phyloP scores from a whole-genome alignment of 345 rosid genomes.

The Anastatica hierochuntica region DNA sequence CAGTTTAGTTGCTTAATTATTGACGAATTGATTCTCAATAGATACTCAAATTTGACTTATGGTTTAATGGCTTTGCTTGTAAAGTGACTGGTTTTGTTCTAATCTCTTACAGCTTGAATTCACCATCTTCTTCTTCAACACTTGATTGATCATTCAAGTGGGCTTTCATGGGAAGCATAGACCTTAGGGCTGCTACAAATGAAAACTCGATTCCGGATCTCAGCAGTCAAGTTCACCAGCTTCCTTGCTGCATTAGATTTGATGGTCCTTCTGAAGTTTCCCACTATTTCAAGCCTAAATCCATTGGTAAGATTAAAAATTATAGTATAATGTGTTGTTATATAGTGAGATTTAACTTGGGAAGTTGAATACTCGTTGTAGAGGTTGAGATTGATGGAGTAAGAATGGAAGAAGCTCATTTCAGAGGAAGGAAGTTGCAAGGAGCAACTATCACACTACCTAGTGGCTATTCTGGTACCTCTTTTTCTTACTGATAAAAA shows the following conservation, averaged over 20 bases:
- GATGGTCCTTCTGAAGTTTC: slow-evolving; percentile 64
- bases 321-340: neutral
- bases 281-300: slow-evolving; percentile 69
- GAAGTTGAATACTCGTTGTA: slow-evolving; percentile 2
- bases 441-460: slow-evolving; percentile 65
- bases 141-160: neutral
- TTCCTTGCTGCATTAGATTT: slow-evolving; percentile 80
- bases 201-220: slow-evolving; percentile 28
- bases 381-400: slow-evolving; percentile 59
- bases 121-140: too few species aligned
- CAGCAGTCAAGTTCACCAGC: slow-evolving; percentile 49
- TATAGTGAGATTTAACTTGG: neutral
- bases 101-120: too few species aligned
- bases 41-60: too few species aligned
- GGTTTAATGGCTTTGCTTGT: too few species aligned
- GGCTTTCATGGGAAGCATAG: slow-evolving; percentile 32
- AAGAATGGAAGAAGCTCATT: slow-evolving; percentile 57
- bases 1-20: neutral
- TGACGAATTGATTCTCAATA: too few species aligned
- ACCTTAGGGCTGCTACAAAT: slow-evolving; percentile 18
- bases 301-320: slow-evolving; percentile 31
- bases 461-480: slow-evolving; percentile 57
- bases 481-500: neutral
- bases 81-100: neutral
- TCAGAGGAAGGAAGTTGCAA: slow-evolving; percentile 76